phyloP scores from a whole-genome alignment of 73 alveolate species.

The Paramecium sonneborni region DNA sequence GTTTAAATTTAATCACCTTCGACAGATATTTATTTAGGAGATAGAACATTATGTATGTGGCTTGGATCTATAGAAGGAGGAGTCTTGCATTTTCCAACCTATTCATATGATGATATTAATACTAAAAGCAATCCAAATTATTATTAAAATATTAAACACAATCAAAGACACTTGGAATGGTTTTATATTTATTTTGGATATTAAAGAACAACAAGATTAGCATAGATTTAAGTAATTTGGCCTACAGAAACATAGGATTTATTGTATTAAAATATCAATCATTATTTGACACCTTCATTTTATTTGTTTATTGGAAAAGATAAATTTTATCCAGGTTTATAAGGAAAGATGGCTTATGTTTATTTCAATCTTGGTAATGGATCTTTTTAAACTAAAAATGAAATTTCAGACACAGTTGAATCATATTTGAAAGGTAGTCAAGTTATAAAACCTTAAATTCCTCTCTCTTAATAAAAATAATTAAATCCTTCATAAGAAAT shows the following conservation, averaged over 20 bases:
- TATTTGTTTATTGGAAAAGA: constrained; percentile 31
- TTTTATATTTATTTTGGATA: constrained; percentile 22
- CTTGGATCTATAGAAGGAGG: constrained; percentile 12
- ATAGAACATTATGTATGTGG: not conserved
- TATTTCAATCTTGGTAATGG: not conserved
- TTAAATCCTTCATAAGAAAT: not conserved
- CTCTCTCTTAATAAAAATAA: not conserved
- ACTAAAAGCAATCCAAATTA: not conserved
- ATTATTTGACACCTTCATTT: not conserved
- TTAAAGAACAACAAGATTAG: not conserved
- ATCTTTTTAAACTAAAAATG: not conserved
- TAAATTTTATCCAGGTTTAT: constrained; percentile 20
- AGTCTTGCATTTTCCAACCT: constrained; percentile 3
- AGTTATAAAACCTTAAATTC: not conserved
- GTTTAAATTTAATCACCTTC: constrained; percentile 30
- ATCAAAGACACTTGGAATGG: constrained; percentile 24
- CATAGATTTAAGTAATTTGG: not conserved
- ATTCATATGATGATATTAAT: constrained; percentile 1
- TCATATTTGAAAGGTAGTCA: not conserved
- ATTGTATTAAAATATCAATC: not conserved
- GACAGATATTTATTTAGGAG: constrained; percentile 19
- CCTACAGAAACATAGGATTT: not conserved
- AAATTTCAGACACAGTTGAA: not conserved
- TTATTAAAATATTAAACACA: not conserved
- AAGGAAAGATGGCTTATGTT: constrained; percentile 1